Evolutionary conservation across 177 flowering plant species (phyloP).

Genomic region (Vitis hybrid): DNA sequence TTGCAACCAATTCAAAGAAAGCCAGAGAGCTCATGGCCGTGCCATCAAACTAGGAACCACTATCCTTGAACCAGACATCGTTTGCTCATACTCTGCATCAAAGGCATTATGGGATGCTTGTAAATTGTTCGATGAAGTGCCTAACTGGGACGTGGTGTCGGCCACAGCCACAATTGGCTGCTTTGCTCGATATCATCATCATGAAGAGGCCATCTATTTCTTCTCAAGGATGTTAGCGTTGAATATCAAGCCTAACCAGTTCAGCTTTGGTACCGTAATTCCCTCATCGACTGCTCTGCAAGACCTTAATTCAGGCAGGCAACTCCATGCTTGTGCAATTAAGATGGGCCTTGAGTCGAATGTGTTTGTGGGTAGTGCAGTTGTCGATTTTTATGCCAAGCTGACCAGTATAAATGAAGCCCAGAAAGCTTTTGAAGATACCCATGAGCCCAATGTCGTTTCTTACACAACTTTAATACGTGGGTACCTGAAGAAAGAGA

Average conservation of each 20-base stretch:
- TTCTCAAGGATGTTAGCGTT: constrained; percentile 49
- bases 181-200: constrained; percentile 28
- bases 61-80: not conserved
- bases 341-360: constrained; percentile 54
- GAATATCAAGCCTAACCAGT: constrained; percentile 61
- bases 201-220: constrained; percentile 45
- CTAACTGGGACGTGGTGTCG: constrained; percentile 46
- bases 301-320: constrained; percentile 41
- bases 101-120: constrained; percentile 29
- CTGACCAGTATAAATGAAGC: constrained; percentile 51
- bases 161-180: constrained; percentile 50
- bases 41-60: not conserved
- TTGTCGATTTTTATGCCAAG: constrained; percentile 62
- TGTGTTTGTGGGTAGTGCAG: constrained; percentile 73
- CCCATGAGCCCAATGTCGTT: constrained; percentile 61
- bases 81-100: constrained; percentile 5
- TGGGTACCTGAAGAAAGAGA: constrained; percentile 55
- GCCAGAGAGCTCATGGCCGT: constrained; percentile 4
- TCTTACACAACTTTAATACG: constrained; percentile 66
- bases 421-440: constrained; percentile 55
- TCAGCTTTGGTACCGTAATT: constrained; percentile 64
- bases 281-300: constrained; percentile 40
- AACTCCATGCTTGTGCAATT: constrained; percentile 55
- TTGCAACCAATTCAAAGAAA: not conserved
- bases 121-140: constrained; percentile 53